These are phyloP conservation scores for Citrullus colocynthis DNA, from an alignment of 306 rosid species.

Conservation along the genomic window DNA sequence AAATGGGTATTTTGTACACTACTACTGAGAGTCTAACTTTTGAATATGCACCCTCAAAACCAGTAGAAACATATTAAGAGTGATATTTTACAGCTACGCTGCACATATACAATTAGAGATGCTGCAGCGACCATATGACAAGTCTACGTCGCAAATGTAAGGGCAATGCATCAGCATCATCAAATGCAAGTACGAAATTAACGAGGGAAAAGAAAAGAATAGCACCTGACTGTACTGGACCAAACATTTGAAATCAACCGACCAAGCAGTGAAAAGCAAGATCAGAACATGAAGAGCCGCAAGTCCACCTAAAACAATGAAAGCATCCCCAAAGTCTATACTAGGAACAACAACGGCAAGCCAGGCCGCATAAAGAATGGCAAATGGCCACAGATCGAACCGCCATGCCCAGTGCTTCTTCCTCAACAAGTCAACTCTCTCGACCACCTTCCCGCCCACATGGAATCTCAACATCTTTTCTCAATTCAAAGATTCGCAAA, in stretches of 20 bases:
- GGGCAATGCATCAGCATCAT: background rate
- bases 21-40: background rate
- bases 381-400: conserved; percentile 69
- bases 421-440: conserved; percentile 61
- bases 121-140: background rate
- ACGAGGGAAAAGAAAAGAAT: background rate
- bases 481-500: background rate
- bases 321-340: conserved; percentile 60
- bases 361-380: conserved; percentile 44
- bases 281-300: conserved; percentile 58
- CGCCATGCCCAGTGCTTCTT: conserved; percentile 69
- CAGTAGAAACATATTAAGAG: background rate
- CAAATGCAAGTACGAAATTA: background rate
- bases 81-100: background rate
- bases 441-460: conserved; percentile 92
- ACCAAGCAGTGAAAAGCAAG: conserved; percentile 86
- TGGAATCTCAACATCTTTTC: conserved; percentile 54
- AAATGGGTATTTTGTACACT: background rate
- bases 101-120: background rate
- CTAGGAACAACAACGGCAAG: conserved; percentile 44
- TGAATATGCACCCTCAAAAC: background rate
- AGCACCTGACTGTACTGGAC: conserved; percentile 62
- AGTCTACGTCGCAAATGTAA: background rate
- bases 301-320: conserved; percentile 56
- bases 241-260: conserved; percentile 81